phyloP scores from a whole-genome alignment of 805 yeast genomes.

The Geotrichum ghanense region DNA sequence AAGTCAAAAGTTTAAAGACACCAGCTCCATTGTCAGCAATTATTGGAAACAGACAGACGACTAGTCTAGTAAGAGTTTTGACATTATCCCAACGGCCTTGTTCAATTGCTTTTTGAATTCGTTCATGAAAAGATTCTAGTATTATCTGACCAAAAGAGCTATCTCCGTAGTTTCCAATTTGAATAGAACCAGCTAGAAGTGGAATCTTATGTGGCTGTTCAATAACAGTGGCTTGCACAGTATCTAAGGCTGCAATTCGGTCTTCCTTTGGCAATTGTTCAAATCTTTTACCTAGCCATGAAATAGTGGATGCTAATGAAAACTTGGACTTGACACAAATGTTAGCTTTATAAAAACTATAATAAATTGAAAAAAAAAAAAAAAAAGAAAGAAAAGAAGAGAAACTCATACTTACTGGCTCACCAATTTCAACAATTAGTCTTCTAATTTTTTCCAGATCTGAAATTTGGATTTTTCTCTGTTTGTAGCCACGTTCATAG shows the following conservation, averaged over 20 bases:
- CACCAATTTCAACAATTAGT: slow-evolving; percentile 50
- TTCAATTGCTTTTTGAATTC: slow-evolving; percentile 46
- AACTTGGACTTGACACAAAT: slow-evolving; percentile 14
- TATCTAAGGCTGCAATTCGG: slow-evolving; percentile 47
- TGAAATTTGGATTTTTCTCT: background rate
- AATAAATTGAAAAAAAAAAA: too few relatives aligned
- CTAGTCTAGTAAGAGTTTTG: slow-evolving; percentile 59
- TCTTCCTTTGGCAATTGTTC: slow-evolving; percentile 44
- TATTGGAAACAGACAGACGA: slow-evolving; percentile 55
- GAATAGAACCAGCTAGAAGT: slow-evolving; percentile 55
- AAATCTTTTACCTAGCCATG: slow-evolving; percentile 29
- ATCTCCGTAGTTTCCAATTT: slow-evolving; percentile 53
- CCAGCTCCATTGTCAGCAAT: slow-evolving; percentile 41
- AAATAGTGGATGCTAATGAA: slow-evolving; percentile 15
- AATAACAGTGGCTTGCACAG: slow-evolving; percentile 53
- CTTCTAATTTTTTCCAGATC: slow-evolving; percentile 16
- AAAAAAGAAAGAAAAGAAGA: background rate
- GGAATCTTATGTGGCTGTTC: slow-evolving; percentile 91
- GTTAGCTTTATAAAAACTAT: background rate
- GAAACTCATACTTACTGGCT: slow-evolving; percentile 23
- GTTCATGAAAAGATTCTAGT: slow-evolving; percentile 55
- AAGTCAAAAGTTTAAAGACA: slow-evolving; percentile 36
- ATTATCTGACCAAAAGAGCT: slow-evolving; percentile 57
- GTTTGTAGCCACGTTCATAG: background rate
- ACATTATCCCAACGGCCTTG: slow-evolving; percentile 46